A percentile compares a stretch with the other conserved stretches of the same genome.
Conservation (phyloP, 495 filamentous ascomycete genomes). For the Aspergillus campestris region DNA sequence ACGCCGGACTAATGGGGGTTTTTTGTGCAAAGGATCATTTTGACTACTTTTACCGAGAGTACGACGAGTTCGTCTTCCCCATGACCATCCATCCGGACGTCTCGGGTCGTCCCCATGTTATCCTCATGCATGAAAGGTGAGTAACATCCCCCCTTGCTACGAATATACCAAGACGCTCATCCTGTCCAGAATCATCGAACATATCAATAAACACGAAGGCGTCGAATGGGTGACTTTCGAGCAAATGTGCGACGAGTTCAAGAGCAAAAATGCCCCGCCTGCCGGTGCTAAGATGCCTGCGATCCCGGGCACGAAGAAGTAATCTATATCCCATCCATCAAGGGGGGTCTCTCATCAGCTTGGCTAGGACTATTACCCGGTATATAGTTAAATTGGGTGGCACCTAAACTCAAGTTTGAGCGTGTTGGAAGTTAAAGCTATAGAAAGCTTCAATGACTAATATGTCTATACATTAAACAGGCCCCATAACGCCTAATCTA, state of each 20-base stretch:
- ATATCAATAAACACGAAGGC: conserved; percentile 65
- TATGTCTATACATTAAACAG: conserved; percentile 1
- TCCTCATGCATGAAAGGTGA: conserved; percentile 55
- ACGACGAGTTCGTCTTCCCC: conserved; percentile 62
- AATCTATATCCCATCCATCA: neutral
- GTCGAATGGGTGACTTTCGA: conserved; percentile 70
- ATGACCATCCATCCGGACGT: conserved; percentile 67
- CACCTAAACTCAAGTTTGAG: too few species aligned
- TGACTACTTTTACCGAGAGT: conserved; percentile 62
- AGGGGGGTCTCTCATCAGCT: neutral
- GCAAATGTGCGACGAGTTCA: conserved; percentile 61
- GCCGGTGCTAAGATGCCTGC: conserved; percentile 62
- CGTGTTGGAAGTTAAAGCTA: neutral
- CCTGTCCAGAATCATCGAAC: conserved; percentile 50
- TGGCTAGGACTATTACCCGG: neutral
- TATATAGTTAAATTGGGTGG: neutral
- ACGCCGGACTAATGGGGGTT: too few species aligned
- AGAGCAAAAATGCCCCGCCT: conserved; percentile 57
- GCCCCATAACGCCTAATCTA: conserved; percentile 11
- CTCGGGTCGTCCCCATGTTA: conserved; percentile 55
- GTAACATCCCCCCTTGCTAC: conserved; percentile 1
- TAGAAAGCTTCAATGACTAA: neutral
- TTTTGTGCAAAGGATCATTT: conserved; percentile 55
- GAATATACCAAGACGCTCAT: neutral
- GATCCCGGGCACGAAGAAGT: conserved; percentile 6